Base-by-base conservation (phyloP, 2,329 filamentous ascomycete genomes). In the Epicoccum nigrum region DNA sequence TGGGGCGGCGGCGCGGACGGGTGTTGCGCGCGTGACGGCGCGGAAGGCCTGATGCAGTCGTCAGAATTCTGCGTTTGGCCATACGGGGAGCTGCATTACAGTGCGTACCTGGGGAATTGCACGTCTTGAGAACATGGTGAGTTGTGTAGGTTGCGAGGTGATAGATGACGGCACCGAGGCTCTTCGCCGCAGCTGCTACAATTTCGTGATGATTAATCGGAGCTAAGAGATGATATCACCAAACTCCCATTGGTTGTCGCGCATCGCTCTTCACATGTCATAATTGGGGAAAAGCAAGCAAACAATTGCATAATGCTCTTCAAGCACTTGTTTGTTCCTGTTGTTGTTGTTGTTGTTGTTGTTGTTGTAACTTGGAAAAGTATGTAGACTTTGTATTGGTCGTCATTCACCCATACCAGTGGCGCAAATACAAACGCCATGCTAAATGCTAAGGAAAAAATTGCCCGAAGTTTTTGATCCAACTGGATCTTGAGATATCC, bases 61-160 rank as follows among this genome's bases (percentile, higher is more conserved):
- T n/a, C n/a, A n/a, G 64, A 55, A 41, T 19, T 13, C 27, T 17
- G 15, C 13, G 7, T 7, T 11, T 16, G n/a, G 15, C 4, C 4
- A 8, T 7, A 15, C 4, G 11, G 3, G 37, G 12, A 16, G 31
- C 17, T 21, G 15, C n/a, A 19, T 3, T 21, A 15, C 20, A 4
- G 11, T 20, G 6, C 34, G 38, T 67, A 74, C 73, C 55, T 67
- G 67, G 21, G 70, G 64, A 49, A 74, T 68, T 42, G 64, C 65
- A 54, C 68, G 65, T 64, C 71, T 70, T 55, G 71, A 66, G 41
- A 74, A 73, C 72, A 75, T 74, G 37, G 32, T 68, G 54, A 20
- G 35, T 45, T 41, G 33, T 40, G 52, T 55, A 45, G 27, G 42
- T 44, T 4, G 45, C 55, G 48, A 56, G 46, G 43, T 54, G 46